Conservation (phyloP, 1,284 basidiomycete genomes). For the Phaffia rhodozyma region DNA sequence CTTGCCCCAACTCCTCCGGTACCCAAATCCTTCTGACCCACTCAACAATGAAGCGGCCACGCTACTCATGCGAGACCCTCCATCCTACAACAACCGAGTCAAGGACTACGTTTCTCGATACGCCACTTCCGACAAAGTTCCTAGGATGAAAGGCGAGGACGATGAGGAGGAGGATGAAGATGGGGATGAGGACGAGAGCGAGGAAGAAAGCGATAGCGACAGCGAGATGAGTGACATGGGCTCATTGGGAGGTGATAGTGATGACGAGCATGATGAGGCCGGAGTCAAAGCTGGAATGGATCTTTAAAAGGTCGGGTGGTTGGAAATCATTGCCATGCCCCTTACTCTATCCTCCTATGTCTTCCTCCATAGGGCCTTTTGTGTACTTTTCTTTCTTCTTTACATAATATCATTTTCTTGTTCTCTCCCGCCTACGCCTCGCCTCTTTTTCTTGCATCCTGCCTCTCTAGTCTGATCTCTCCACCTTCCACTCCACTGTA, state of each 20-base stretch:
- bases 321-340: no score
- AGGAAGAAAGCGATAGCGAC: not conserved
- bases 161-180: not conserved
- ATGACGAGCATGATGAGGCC: not conserved
- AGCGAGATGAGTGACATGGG: constrained; percentile 16
- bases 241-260: not conserved
- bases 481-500: no score
- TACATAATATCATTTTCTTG: no score
- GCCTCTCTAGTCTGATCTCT: no score
- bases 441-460: no score
- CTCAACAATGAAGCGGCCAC: constrained; percentile 96
- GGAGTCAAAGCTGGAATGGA: constrained; percentile 10
- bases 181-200: constrained; percentile 4
- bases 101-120: constrained; percentile 46
- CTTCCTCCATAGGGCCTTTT: no score
- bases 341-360: no score
- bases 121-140: constrained; percentile 33
- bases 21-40: constrained; percentile 96
- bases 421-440: no score
- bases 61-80: constrained; percentile 89
- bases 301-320: not conserved
- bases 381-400: no score
- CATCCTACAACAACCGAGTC: constrained; percentile 84
- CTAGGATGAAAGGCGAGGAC: not conserved
- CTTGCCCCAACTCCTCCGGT: constrained; percentile 87